Evolutionary conservation across 768 basidiomycete genomes (phyloP).

Genomic region (Agaricus bisporus): DNA sequence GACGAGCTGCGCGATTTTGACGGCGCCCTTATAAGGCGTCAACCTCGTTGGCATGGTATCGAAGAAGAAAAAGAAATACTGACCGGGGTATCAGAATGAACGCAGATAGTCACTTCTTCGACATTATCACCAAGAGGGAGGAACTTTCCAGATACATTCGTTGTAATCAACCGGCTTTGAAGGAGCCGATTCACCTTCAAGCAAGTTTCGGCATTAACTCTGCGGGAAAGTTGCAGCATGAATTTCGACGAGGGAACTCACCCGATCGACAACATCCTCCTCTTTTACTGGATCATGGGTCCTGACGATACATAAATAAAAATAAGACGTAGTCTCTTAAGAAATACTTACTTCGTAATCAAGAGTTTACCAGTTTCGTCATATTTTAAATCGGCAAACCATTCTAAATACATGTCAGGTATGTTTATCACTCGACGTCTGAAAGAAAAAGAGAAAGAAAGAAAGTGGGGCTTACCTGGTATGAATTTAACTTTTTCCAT

Average conservation of each 20-base stretch:
- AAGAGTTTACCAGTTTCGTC: constrained; percentile 47
- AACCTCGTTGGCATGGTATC: neutral
- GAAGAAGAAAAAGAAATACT: constrained; percentile 18
- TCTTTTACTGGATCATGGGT: constrained; percentile 43
- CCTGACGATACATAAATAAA: constrained; percentile 20
- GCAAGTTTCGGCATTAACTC: neutral
- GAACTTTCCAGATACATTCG: constrained; percentile 28
- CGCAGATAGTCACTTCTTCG: constrained; percentile 53
- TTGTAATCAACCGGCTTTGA: constrained; percentile 39
- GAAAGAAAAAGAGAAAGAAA: neutral
- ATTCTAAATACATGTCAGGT: constrained; percentile 32
- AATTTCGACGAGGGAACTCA: constrained; percentile 16
- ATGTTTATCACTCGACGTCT: neutral
- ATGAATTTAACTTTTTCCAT: constrained; percentile 55
- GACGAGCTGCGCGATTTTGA: constrained; percentile 45
- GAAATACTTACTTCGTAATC: constrained; percentile 44
- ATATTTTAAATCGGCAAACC: constrained; percentile 66
- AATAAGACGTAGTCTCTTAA: neutral
- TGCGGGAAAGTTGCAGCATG: too few relatives aligned
- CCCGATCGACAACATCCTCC: constrained; percentile 36
- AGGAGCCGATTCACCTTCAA: constrained; percentile 40
- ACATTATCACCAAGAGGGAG: constrained; percentile 40
- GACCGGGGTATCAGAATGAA: constrained; percentile 61
- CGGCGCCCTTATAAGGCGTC: constrained; percentile 36
- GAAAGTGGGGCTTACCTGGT: constrained; percentile 32